Conservation (phyloP, 331 rosid species). For the Quercus phellos region DNA sequence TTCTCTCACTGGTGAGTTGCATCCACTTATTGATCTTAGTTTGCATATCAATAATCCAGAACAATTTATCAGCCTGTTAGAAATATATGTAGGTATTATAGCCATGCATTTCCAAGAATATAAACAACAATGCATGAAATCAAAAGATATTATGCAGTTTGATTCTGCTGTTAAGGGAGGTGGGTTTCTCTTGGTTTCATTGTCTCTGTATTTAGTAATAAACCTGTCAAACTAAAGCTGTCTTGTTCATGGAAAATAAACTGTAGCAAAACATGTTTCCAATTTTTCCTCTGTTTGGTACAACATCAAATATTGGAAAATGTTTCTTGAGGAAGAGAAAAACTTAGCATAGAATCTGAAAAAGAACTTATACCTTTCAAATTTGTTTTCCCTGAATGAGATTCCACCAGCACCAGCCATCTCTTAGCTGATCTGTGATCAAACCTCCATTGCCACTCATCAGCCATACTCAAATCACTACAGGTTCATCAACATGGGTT, state of each 20-base stretch:
- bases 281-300: neutral
- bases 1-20: neutral
- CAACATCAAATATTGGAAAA: neutral
- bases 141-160: neutral
- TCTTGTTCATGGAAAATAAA: neutral
- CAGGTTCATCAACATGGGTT: neutral
- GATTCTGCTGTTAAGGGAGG: constrained; percentile 4
- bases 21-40: neutral
- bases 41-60: neutral
- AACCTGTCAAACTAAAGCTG: neutral
- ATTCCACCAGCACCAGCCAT: neutral
- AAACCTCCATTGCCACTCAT: neutral
- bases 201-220: neutral
- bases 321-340: neutral
- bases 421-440: neutral
- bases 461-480: neutral
- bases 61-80: neutral
- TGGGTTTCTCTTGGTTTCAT: neutral
- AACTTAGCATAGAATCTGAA: neutral
- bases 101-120: neutral
- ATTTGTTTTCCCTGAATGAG: neutral
- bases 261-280: neutral
- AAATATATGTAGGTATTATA: neutral
- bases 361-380: neutral
- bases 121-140: constrained; percentile 5